Conservation (phyloP, 768 basidiomycete genomes). For the Tricholoma terreum region DNA sequence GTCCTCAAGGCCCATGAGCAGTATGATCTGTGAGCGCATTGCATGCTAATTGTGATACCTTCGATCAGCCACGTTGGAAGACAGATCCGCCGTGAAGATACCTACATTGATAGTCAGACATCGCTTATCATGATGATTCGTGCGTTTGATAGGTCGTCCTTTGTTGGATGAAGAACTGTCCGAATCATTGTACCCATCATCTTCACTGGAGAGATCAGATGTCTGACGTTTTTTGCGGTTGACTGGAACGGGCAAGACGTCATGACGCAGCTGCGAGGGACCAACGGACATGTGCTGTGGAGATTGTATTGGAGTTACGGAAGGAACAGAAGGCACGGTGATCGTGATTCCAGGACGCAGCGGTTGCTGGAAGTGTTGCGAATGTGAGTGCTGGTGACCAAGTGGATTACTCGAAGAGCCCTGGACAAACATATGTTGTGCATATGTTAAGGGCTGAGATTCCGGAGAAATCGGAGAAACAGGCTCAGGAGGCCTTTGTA, state of each 20-base stretch:
- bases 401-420: slow-evolving; percentile 33
- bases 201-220: slow-evolving; percentile 32
- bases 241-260: slow-evolving; percentile 2
- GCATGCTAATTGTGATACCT: slow-evolving; percentile 48
- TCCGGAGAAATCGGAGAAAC: slow-evolving; percentile 38
- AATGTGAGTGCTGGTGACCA: slow-evolving; percentile 9
- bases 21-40: slow-evolving; percentile 63
- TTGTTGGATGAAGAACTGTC: slow-evolving; percentile 32
- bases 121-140: slow-evolving; percentile 60
- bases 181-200: slow-evolving; percentile 33
- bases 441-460: slow-evolving; percentile 27
- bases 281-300: slow-evolving; percentile 20
- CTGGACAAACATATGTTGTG: slow-evolving; percentile 33
- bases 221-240: slow-evolving; percentile 28
- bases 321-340: slow-evolving; percentile 18
- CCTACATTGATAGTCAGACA: slow-evolving; percentile 67
- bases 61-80: neutral
- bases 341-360: slow-evolving; percentile 12
- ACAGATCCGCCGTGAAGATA: slow-evolving; percentile 3
- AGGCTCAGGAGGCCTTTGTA: slow-evolving; percentile 26
- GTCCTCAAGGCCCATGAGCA: slow-evolving; percentile 51
- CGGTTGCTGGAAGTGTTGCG: slow-evolving; percentile 5
- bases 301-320: slow-evolving; percentile 32
- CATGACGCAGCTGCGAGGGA: slow-evolving; percentile 12
- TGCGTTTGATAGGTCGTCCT: slow-evolving; percentile 39